phyloP scores from a whole-genome alignment of 148 eudicot genomes.

The Heliosperma pusillum region DNA sequence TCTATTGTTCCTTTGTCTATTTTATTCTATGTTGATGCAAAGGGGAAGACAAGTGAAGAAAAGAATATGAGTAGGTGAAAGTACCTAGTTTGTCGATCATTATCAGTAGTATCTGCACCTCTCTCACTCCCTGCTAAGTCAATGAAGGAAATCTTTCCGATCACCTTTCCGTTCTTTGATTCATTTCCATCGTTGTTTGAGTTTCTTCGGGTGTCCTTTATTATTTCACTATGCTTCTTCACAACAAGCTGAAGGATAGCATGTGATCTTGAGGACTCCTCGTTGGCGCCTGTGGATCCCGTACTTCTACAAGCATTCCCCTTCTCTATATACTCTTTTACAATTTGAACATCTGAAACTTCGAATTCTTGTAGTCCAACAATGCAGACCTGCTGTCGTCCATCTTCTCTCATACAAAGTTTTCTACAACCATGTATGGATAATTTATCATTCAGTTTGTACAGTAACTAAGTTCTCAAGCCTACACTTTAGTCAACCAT shows the following conservation, averaged over 20 bases:
- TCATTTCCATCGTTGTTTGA: slow-evolving; percentile 56
- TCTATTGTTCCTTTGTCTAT: not conserved
- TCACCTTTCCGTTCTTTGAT: slow-evolving; percentile 67
- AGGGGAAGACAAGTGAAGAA: not conserved
- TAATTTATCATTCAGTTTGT: slow-evolving; percentile 1
- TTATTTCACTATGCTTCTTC: slow-evolving; percentile 75
- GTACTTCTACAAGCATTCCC: slow-evolving; percentile 91
- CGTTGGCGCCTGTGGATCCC: slow-evolving; percentile 98
- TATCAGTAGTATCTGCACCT: slow-evolving; percentile 99
- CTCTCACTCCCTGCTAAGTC: slow-evolving; percentile 99
- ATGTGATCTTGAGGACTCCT: slow-evolving; percentile 98
- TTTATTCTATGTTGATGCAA: not conserved
- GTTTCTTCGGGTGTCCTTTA: slow-evolving; percentile 67
- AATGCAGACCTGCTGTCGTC: slow-evolving; percentile 96
- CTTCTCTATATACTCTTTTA: slow-evolving; percentile 90
- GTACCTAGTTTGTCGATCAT: slow-evolving; percentile 96
- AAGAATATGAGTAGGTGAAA: not conserved
- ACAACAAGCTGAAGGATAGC: slow-evolving; percentile 95
- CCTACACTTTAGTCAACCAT: not conserved
- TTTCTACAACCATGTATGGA: slow-evolving; percentile 46
- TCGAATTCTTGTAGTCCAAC: slow-evolving; percentile 99
- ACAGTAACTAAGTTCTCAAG: not conserved
- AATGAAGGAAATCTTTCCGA: slow-evolving; percentile 96
- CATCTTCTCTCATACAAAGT: slow-evolving; percentile 97
- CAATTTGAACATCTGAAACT: slow-evolving; percentile 95